Percentiles rank a stretch among this genome's conserved stretches.
Evolutionary conservation across 1,284 basidiomycete genomes (phyloP).

Genomic region (Ganoderma sp.): DNA sequence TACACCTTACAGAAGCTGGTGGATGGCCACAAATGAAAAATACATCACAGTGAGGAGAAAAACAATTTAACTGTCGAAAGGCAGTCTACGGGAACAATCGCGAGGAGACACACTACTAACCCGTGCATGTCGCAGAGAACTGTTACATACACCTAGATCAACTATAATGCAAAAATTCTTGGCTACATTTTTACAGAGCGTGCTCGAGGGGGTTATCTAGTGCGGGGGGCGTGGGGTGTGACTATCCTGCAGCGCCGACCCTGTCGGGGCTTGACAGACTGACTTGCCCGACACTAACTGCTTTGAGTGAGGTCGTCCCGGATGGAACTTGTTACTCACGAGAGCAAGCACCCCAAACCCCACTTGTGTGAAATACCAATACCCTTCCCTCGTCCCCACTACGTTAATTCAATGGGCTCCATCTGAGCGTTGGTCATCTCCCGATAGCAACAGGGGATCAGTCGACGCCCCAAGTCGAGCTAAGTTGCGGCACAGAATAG

Average conservation of each 20-base stretch:
- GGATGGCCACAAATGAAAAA: no score
- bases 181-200: no score
- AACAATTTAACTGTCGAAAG: no score
- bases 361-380: background rate
- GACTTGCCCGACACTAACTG: background rate
- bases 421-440: background rate
- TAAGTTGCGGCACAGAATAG: conserved; percentile 3
- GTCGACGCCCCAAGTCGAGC: background rate
- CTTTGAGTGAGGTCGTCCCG: background rate
- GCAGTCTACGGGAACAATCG: no score
- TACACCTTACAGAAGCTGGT: no score
- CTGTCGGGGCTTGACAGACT: background rate
- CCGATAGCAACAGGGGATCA: background rate
- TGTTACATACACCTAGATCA: no score
- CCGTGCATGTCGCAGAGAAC: no score
- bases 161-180: no score
- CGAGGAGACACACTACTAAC: no score
- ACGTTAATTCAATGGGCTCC: background rate
- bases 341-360: background rate
- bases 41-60: no score
- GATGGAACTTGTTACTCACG: background rate
- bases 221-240: background rate
- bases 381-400: background rate
- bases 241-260: background rate
- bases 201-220: background rate